phyloP scores from a whole-genome alignment of 78 protist species.

The Dictyostelium brefeldianum region DNA sequence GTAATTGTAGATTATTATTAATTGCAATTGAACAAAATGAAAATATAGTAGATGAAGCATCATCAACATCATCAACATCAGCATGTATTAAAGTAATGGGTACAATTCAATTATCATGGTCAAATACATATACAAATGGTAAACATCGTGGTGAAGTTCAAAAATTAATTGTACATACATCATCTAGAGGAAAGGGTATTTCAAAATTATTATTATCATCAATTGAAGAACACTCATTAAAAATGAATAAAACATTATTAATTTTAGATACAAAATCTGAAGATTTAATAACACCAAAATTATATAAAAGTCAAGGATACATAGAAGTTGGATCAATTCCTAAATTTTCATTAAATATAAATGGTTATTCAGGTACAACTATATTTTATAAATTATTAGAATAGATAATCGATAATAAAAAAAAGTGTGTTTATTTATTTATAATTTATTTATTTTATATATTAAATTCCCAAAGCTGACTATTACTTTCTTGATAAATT shows the following conservation, averaged over 20 bases:
- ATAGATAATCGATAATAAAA: not conserved
- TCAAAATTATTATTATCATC: not conserved
- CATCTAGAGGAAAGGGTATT: not conserved
- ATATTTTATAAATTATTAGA: not conserved
- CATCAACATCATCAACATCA: no score
- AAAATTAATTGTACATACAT: not conserved
- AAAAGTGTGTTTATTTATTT: not conserved
- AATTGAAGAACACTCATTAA: not conserved
- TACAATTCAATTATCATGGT: not conserved
- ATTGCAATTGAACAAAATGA: not conserved
- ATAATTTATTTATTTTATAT: no score
- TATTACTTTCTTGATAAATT: no score
- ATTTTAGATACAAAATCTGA: not conserved
- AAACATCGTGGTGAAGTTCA: conserved; percentile 17
- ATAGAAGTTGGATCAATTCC: not conserved
- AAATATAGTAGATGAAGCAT: not conserved
- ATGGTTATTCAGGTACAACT: not conserved
- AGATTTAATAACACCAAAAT: not conserved
- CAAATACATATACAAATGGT: not conserved
- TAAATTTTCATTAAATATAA: not conserved
- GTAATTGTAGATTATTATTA: not conserved
- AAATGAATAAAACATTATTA: not conserved
- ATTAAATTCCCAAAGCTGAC: not conserved
- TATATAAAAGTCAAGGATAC: not conserved
- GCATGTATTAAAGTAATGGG: not conserved